Evolutionary conservation across 257 asterid genomes (phyloP).

Genomic region (Voacanga thouarsii): DNA sequence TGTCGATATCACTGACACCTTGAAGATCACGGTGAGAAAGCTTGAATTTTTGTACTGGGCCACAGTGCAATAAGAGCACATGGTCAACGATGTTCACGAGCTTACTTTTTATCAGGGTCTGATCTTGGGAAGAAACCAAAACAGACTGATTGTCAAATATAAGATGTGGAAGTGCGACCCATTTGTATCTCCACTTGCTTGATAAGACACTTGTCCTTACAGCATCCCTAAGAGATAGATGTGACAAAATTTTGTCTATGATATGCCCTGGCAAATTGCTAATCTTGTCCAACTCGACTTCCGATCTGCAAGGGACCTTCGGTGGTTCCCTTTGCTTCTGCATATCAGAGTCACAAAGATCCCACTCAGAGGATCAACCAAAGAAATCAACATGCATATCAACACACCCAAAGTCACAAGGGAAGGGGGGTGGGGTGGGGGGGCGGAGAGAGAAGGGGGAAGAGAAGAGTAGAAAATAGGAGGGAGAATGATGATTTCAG

Average conservation of each 20-base stretch:
- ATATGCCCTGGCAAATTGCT: conserved; percentile 82
- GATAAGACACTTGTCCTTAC: conserved; percentile 80
- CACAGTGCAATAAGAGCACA: conserved; percentile 75
- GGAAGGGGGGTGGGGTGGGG: too few species aligned
- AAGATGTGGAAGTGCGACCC: conserved; percentile 77
- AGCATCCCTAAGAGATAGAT: conserved; percentile 77
- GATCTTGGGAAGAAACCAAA: conserved; percentile 74
- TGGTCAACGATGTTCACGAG: conserved; percentile 84
- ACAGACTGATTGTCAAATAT: conserved; percentile 86
- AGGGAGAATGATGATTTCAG: neutral
- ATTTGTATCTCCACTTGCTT: conserved; percentile 92
- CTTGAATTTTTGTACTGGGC: conserved; percentile 79
- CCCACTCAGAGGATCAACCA: neutral
- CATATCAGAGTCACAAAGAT: conserved; percentile 16
- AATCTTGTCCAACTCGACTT: conserved; percentile 56
- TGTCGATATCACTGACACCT: conserved; percentile 81
- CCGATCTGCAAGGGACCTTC: conserved; percentile 40
- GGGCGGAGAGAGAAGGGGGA: neutral
- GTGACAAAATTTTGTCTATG: conserved; percentile 74
- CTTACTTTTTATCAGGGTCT: conserved; percentile 55
- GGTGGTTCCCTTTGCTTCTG: conserved; percentile 81
- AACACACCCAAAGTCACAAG: too few species aligned
- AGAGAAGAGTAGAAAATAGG: neutral
- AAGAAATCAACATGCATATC: neutral
- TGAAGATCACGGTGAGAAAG: conserved; percentile 95